phyloP scores from a whole-genome alignment of 2,329 filamentous ascomycete species.

The Ophioceras dolichostomum region DNA sequence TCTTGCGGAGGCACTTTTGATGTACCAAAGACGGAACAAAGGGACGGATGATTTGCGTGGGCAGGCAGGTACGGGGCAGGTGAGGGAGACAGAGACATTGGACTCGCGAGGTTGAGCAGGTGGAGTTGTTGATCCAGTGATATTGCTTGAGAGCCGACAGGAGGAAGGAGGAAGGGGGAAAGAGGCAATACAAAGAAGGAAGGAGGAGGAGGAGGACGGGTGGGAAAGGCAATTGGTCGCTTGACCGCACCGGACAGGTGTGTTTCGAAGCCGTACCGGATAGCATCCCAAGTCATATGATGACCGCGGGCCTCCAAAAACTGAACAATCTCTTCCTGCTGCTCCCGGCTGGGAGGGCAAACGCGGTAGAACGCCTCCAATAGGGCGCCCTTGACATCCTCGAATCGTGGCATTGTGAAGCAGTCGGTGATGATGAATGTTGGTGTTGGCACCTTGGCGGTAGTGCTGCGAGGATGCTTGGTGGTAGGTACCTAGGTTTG shows the following conservation, averaged over 20 bases:
- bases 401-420: neutral
- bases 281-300: conserved; percentile 12
- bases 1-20: too few relatives aligned
- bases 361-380: conserved; percentile 7
- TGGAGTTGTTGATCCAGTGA: neutral
- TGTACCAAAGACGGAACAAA: too few relatives aligned
- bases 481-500: too few relatives aligned
- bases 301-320: conserved; percentile 10
- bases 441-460: too few relatives aligned
- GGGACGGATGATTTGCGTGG: too few relatives aligned
- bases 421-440: neutral
- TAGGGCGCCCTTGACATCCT: conserved; percentile 7
- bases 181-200: neutral
- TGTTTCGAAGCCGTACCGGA: too few relatives aligned
- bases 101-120: neutral
- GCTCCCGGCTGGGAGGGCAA: conserved; percentile 4
- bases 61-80: too few relatives aligned
- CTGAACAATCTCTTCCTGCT: conserved; percentile 7
- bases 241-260: too few relatives aligned
- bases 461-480: too few relatives aligned
- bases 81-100: too few relatives aligned
- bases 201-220: neutral
- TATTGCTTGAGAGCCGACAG: neutral
- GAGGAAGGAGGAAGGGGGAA: neutral
- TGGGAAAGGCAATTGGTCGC: too few relatives aligned